A percentile compares a stretch with the other conserved stretches of the same genome.
These are phyloP conservation scores for Agrocybe praecox DNA, from an alignment of 768 basidiomycete species.

Conservation along the genomic window DNA sequence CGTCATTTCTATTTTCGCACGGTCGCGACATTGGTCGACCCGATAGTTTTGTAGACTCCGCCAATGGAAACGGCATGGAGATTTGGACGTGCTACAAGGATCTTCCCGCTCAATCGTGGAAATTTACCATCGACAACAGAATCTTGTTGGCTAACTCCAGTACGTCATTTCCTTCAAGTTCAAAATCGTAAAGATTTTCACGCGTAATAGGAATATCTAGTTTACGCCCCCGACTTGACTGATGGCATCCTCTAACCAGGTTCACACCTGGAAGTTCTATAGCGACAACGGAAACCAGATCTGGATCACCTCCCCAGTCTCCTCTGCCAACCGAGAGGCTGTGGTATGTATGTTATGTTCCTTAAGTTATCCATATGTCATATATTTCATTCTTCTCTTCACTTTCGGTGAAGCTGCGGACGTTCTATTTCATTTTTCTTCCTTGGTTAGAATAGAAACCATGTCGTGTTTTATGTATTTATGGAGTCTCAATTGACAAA, in stretches of 20 bases:
- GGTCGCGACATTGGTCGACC: not conserved
- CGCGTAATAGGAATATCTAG: slow-evolving; percentile 3
- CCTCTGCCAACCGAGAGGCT: not conserved
- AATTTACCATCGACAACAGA: slow-evolving; percentile 20
- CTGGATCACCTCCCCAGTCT: slow-evolving; percentile 21
- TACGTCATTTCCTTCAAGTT: slow-evolving; percentile 1
- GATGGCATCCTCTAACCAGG: slow-evolving; percentile 24
- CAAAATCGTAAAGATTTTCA: not conserved
- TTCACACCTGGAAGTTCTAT: slow-evolving; percentile 31
- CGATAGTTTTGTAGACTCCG: not conserved
- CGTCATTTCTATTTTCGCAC: not conserved
- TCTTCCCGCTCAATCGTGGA: not conserved
- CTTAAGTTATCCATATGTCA: not conserved
- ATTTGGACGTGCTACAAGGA: slow-evolving; percentile 3
- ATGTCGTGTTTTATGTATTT: not conserved
- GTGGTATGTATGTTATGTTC: not conserved
- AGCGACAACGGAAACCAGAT: slow-evolving; percentile 28
- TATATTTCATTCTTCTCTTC: not conserved
- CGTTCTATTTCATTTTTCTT: too few relatives aligned
- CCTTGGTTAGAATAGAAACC: too few relatives aligned
- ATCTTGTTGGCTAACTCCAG: slow-evolving; percentile 21
- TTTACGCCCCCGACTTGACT: slow-evolving; percentile 30
- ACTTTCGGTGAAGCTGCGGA: too few relatives aligned
- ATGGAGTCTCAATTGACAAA: not conserved
- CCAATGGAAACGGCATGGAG: not conserved